Evolutionary conservation across 2,329 filamentous ascomycete genomes (phyloP), one percentile per base, ranked within the genome.

Genomic region (Thyridium curvatum): DNA sequence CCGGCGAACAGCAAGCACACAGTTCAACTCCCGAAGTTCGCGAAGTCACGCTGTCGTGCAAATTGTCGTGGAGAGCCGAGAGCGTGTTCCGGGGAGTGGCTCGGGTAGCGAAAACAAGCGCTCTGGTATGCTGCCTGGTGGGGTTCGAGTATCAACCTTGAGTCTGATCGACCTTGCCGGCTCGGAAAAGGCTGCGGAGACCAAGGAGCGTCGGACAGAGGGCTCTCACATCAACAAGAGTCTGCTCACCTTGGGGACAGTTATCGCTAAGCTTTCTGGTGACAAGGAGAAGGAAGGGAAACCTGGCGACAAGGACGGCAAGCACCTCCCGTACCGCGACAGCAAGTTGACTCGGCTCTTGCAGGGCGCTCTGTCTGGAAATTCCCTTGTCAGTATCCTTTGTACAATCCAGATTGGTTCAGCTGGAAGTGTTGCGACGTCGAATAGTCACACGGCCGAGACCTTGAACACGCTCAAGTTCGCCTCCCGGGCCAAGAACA

Each of bases 151-250:
- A 5, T 97, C 91, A 13, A 97, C 93, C 0, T 66, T 98, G 41
- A 96, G 90, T 57, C 66, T 98, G 56, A 98, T 98, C 48, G 93
- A 98, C 74, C 69, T 98, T 50, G 93, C 93, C 39, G 93, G 93
- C 30, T 97, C 93, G 1, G 93, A 98, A 59, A 88, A 91, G 62
- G 93, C 93, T 31, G 93, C 93, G 4, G 93, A 97, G 54, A 86
- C 84, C 39, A 98, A 97, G 59, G 93, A 97, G 65, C 79, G 93
- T 38, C 78, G 93, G 34, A 87, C 88, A 13, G 93, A 98, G 64
- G 93, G 93, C 46, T 91, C 91, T 12, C 93, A 98, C 58, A 98
- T 98, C 66, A 98, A 98, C 71, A 97, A 97, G 67, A 96, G 89
- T 60, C 66, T 98, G 54, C 77, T 98, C 42, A 98, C 93, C 0